A percentile compares a stretch with the other conserved stretches of the same genome.
Evolutionary conservation across 176 grass and related monocot species (phyloP).

Genomic region (Eragrostis curvula): DNA sequence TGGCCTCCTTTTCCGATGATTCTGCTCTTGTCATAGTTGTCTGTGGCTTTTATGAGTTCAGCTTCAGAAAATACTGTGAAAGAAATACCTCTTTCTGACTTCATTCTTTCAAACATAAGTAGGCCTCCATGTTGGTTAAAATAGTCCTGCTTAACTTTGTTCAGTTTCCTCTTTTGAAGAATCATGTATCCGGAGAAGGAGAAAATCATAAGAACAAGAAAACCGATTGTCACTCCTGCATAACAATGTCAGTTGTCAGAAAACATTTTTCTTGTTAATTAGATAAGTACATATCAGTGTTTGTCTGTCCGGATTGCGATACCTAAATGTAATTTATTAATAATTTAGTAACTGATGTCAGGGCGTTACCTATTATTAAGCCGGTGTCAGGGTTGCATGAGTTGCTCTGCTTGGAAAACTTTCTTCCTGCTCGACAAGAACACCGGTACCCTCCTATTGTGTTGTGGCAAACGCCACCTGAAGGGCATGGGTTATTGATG

Average conservation of each 20-base stretch:
- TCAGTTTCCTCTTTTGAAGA: constrained; percentile 20
- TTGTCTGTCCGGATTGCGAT: too few relatives aligned
- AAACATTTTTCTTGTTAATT: not conserved
- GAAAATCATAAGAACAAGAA: constrained; percentile 12
- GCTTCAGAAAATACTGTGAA: constrained; percentile 46
- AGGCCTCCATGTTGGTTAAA: constrained; percentile 40
- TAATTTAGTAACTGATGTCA: not conserved
- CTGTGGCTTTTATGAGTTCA: constrained; percentile 41
- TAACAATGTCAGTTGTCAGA: not conserved
- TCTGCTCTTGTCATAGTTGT: constrained; percentile 46
- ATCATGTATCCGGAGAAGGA: not conserved
- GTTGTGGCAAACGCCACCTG: constrained; percentile 21
- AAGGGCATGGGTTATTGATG: constrained; percentile 32
- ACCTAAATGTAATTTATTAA: not conserved
- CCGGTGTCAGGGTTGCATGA: not conserved
- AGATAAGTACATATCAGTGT: too few relatives aligned
- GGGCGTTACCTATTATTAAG: constrained; percentile 25
- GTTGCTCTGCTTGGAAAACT: not conserved
- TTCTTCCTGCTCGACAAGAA: constrained; percentile 34
- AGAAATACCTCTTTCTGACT: constrained; percentile 28
- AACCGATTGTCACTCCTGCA: constrained; percentile 1
- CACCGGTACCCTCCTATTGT: not conserved
- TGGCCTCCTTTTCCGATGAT: constrained; percentile 53
- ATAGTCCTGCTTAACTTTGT: constrained; percentile 36
- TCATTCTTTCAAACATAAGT: constrained; percentile 46